phyloP scores from a whole-genome alignment of 208 protist genomes.

The Lotmaria passim region DNA sequence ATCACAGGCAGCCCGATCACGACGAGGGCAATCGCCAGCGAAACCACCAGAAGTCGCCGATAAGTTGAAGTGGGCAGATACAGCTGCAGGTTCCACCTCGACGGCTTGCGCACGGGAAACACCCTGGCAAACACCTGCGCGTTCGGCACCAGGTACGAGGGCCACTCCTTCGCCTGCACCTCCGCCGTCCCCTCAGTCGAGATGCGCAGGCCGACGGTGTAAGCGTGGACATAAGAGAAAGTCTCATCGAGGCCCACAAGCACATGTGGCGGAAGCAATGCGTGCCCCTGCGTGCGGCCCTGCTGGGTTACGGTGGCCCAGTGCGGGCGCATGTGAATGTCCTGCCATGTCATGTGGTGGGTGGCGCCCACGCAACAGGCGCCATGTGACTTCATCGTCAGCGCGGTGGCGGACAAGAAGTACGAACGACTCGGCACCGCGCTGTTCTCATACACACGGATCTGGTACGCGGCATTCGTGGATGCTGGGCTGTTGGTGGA shows the following conservation, averaged over 20 bases:
- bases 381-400: slow-evolving; percentile 43
- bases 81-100: slow-evolving; percentile 57
- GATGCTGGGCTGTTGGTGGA: not conserved
- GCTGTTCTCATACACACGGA: slow-evolving; percentile 42
- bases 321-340: slow-evolving; percentile 59
- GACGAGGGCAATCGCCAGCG: slow-evolving; percentile 39
- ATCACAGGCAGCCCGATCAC: slow-evolving; percentile 63
- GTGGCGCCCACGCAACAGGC: slow-evolving; percentile 46
- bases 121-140: slow-evolving; percentile 59
- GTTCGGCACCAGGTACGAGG: slow-evolving; percentile 72
- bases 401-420: slow-evolving; percentile 45
- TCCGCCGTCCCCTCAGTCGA: not conserved
- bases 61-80: slow-evolving; percentile 67
- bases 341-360: slow-evolving; percentile 66
- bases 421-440: slow-evolving; percentile 40
- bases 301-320: slow-evolving; percentile 48
- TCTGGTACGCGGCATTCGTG: not conserved
- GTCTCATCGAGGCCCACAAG: slow-evolving; percentile 68
- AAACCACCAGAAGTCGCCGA: slow-evolving; percentile 41
- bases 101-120: slow-evolving; percentile 33
- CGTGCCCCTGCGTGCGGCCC: slow-evolving; percentile 37
- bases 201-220: slow-evolving; percentile 48
- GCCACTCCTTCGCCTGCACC: slow-evolving; percentile 43
- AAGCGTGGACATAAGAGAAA: slow-evolving; percentile 76
- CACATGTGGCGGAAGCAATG: slow-evolving; percentile 43